phyloP scores from a whole-genome alignment of 768 basidiomycete genomes.

The Suillus bovinus region DNA sequence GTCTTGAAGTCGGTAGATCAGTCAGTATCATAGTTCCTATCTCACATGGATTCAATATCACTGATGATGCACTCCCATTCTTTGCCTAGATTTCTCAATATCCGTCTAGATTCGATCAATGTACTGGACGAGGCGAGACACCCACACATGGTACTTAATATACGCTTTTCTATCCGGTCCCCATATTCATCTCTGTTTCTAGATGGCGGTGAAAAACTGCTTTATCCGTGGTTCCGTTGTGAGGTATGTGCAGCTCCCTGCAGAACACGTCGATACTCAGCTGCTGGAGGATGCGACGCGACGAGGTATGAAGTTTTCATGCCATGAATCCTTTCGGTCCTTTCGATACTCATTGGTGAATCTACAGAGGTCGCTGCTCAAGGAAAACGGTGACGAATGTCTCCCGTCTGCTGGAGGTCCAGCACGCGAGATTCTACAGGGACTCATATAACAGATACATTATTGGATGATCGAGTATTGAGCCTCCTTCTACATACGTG shows the following conservation, averaged over 20 bases:
- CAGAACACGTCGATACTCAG: constrained; percentile 93
- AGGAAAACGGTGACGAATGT: constrained; percentile 34
- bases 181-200: constrained; percentile 5
- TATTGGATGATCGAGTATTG: neutral
- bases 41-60: neutral
- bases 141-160: constrained; percentile 83
- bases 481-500: neutral
- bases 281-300: constrained; percentile 95
- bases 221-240: constrained; percentile 99
- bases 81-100: constrained; percentile 81
- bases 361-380: constrained; percentile 42
- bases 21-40: constrained; percentile 45
- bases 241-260: constrained; percentile 93
- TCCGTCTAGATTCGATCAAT: constrained; percentile 90
- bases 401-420: no score
- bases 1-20: constrained; percentile 98
- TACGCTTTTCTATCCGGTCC: neutral
- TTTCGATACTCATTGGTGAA: constrained; percentile 9
- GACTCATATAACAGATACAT: neutral
- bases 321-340: neutral
- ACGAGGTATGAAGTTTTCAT: constrained; percentile 58
- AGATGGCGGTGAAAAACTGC: constrained; percentile 99
- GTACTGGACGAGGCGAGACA: constrained; percentile 91
- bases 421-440: neutral
- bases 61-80: constrained; percentile 1